Evolutionary conservation across 257 asterid genomes (phyloP).

Genomic region (Paraleonurus japonicus): DNA sequence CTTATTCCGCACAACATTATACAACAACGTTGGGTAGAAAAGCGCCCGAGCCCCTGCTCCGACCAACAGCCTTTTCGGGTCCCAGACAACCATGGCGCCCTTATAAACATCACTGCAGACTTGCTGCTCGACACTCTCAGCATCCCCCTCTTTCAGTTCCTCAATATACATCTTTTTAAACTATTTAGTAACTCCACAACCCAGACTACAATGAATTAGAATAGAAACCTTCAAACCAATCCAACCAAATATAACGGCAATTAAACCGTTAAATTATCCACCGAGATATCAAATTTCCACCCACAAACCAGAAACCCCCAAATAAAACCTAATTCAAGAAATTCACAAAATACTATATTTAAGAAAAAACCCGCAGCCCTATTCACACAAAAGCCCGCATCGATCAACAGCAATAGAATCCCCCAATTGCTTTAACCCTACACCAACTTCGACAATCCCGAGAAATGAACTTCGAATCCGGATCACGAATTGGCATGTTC

Average conservation of each 20-base stretch:
- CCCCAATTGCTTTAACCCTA: constrained; percentile 13
- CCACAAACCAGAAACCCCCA: background rate
- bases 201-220: constrained; percentile 14
- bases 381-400: constrained; percentile 20
- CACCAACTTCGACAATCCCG: constrained; percentile 34
- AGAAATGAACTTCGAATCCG: constrained; percentile 24
- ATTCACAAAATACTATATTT: background rate
- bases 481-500: constrained; percentile 37
- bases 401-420: constrained; percentile 29
- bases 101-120: constrained; percentile 37
- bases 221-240: constrained; percentile 3
- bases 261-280: constrained; percentile 6
- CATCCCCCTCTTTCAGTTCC: constrained; percentile 63
- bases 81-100: constrained; percentile 50
- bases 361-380: constrained; percentile 18
- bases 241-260: constrained; percentile 4
- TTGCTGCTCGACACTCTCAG: constrained; percentile 41
- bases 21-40: constrained; percentile 89
- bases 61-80: constrained; percentile 73
- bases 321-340: constrained; percentile 10
- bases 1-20: constrained; percentile 84
- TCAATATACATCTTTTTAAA: constrained; percentile 60
- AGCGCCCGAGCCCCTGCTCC: constrained; percentile 97
- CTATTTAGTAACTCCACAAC: constrained; percentile 14
- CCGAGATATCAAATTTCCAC: background rate